phyloP scores from a whole-genome alignment of 1,284 basidiomycete species.

The Cryptococcus hybrid region DNA sequence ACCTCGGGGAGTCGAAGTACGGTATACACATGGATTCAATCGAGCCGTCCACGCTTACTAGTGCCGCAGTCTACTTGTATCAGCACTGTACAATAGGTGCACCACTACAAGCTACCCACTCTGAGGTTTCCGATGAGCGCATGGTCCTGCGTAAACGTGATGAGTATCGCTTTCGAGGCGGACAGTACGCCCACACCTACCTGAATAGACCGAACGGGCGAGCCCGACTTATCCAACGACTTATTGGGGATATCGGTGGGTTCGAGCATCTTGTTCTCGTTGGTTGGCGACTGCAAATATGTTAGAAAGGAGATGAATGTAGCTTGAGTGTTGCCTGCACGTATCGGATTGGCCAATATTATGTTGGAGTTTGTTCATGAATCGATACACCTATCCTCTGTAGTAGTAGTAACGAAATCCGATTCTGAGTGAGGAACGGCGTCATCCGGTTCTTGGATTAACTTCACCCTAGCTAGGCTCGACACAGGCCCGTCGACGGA shows the following conservation, averaged over 20 bases:
- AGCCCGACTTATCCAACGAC: constrained; percentile 18
- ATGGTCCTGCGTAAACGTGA: constrained; percentile 42
- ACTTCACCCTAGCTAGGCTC: too few relatives aligned
- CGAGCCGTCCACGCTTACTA: constrained; percentile 49
- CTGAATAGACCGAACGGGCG: constrained; percentile 33
- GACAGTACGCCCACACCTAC: constrained; percentile 6
- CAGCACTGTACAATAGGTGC: neutral
- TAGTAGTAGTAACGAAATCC: too few relatives aligned
- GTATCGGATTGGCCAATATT: too few relatives aligned
- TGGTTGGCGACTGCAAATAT: too few relatives aligned
- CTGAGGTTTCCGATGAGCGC: constrained; percentile 52
- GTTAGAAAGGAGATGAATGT: too few relatives aligned
- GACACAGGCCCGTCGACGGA: too few relatives aligned
- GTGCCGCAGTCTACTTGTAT: constrained; percentile 44
- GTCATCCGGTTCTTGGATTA: too few relatives aligned
- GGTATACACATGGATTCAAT: constrained; percentile 82
- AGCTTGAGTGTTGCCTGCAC: too few relatives aligned
- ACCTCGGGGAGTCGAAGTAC: constrained; percentile 80
- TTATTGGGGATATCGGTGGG: neutral
- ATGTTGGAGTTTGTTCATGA: too few relatives aligned
- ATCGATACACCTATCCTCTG: too few relatives aligned
- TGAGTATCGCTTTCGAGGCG: constrained; percentile 5
- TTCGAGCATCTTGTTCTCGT: neutral
- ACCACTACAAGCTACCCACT: constrained; percentile 11
- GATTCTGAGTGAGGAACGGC: too few relatives aligned